Percentiles rank a stretch among this genome's conserved stretches.
phyloP scores from a whole-genome alignment of 495 filamentous ascomycete species.

The Penicillium parvum region DNA sequence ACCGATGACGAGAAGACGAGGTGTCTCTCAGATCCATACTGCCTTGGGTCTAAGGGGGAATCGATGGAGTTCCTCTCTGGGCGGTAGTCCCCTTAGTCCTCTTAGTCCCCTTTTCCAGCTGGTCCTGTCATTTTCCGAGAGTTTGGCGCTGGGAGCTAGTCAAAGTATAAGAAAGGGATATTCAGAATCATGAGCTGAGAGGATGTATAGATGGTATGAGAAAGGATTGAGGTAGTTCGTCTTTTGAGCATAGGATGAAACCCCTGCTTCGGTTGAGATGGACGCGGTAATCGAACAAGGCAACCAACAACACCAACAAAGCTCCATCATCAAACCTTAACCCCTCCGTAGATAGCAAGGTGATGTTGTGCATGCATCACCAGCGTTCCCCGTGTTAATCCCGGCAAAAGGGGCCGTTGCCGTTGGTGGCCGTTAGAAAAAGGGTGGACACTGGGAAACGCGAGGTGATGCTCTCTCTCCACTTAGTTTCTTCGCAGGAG shows the following conservation, averaged over 20 bases:
- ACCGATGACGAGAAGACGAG: slow-evolving; percentile 7
- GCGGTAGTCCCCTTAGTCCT: no score
- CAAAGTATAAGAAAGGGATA: slow-evolving; percentile 3
- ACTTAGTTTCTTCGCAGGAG: slow-evolving; percentile 1
- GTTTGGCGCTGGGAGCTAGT: slow-evolving; percentile 17
- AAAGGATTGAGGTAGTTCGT: no score
- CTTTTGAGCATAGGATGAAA: no score
- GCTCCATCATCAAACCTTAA: not conserved
- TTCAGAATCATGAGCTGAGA: not conserved
- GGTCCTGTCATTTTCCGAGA: slow-evolving; percentile 27
- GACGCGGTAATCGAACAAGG: no score
- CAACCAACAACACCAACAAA: not conserved
- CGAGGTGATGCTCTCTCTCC: not conserved
- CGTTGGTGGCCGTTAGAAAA: slow-evolving; percentile 21
- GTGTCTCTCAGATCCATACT: slow-evolving; percentile 17
- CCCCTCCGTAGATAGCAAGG: not conserved
- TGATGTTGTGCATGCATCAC: slow-evolving; percentile 26
- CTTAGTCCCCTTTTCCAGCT: slow-evolving; percentile 4
- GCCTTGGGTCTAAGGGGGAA: slow-evolving; percentile 11
- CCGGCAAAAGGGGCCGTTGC: slow-evolving; percentile 12
- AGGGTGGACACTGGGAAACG: no score
- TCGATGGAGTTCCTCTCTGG: slow-evolving; percentile 10
- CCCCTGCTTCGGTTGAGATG: no score
- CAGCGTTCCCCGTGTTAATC: slow-evolving; percentile 14
- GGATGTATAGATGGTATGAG: not conserved